Conservation (phyloP, 768 basidiomycete genomes). For the Lanmaoa pseudosensibilis region DNA sequence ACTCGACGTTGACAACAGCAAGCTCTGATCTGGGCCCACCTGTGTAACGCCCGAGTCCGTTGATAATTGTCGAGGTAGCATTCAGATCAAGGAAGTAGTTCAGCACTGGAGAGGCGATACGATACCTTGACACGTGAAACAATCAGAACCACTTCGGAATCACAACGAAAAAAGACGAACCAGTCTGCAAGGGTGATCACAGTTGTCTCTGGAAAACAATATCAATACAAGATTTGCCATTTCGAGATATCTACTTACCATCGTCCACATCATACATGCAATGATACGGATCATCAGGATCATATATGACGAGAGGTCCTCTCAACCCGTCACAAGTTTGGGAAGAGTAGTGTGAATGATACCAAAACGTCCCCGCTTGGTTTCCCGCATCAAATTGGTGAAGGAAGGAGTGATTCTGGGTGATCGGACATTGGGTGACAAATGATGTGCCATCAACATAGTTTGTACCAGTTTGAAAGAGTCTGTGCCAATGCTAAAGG, state of each 20-base stretch:
- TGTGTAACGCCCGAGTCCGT: slow-evolving; percentile 30
- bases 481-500: slow-evolving; percentile 57
- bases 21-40: slow-evolving; percentile 39
- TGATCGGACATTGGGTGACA: slow-evolving; percentile 37
- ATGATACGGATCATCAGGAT: slow-evolving; percentile 39
- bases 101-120: slow-evolving; percentile 17
- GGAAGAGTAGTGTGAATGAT: slow-evolving; percentile 41
- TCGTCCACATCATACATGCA: slow-evolving; percentile 47
- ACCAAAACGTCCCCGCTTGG: slow-evolving; percentile 36
- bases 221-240: not conserved
- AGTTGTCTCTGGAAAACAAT: slow-evolving; percentile 19
- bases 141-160: not conserved
- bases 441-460: slow-evolving; percentile 46
- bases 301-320: slow-evolving; percentile 43
- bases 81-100: slow-evolving; percentile 17
- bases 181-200: slow-evolving; percentile 29
- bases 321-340: slow-evolving; percentile 41
- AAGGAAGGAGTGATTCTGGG: slow-evolving; percentile 23
- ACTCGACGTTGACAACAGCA: slow-evolving; percentile 39
- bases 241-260: slow-evolving; percentile 24
- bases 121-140: slow-evolving; percentile 19
- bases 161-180: slow-evolving; percentile 4
- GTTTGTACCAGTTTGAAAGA: slow-evolving; percentile 45
- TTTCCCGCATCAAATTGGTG: slow-evolving; percentile 17
- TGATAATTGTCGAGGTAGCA: slow-evolving; percentile 30